phyloP scores from a whole-genome alignment of 2,329 filamentous ascomycete species.

The Xylaria sp. region DNA sequence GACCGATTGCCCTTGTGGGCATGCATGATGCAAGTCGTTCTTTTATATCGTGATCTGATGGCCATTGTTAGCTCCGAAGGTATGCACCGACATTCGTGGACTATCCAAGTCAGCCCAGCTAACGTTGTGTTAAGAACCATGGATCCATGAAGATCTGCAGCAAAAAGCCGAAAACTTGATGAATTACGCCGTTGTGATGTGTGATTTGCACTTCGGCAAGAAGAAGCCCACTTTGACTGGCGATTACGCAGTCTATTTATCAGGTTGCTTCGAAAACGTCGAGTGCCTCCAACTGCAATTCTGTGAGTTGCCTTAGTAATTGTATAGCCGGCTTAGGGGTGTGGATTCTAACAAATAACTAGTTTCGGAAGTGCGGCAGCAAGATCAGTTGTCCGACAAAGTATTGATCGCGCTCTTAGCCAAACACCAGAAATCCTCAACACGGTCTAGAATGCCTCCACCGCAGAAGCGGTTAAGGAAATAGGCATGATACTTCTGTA shows the following conservation, averaged over 20 bases:
- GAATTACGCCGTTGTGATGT: slow-evolving; percentile 40
- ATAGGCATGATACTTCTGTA: slow-evolving; percentile 19
- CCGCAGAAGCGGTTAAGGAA: slow-evolving; percentile 33
- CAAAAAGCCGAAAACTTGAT: slow-evolving; percentile 31
- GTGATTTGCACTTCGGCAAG: slow-evolving; percentile 39
- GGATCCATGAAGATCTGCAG: slow-evolving; percentile 21
- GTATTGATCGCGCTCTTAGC: slow-evolving; percentile 33
- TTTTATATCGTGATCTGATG: slow-evolving; percentile 54
- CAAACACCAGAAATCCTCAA: slow-evolving; percentile 33
- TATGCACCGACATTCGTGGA: slow-evolving; percentile 13
- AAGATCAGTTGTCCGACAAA: slow-evolving; percentile 29
- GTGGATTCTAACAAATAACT: slow-evolving; percentile 7
- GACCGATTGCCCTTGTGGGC: slow-evolving; percentile 52
- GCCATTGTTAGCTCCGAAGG: slow-evolving; percentile 30
- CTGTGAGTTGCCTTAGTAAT: slow-evolving; percentile 30
- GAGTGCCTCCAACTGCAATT: slow-evolving; percentile 32
- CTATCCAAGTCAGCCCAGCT: slow-evolving; percentile 15
- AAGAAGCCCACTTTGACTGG: slow-evolving; percentile 33
- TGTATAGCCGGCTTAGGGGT: background rate
- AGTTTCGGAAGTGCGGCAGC: slow-evolving; percentile 31
- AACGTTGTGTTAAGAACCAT: slow-evolving; percentile 23
- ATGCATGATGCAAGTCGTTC: slow-evolving; percentile 55
- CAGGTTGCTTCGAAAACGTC: slow-evolving; percentile 31
- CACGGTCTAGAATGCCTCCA: slow-evolving; percentile 28
- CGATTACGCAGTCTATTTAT: slow-evolving; percentile 27